Evolutionary conservation across 768 basidiomycete genomes (phyloP).

Genomic region (Pleurotus salmoneostramineus): DNA sequence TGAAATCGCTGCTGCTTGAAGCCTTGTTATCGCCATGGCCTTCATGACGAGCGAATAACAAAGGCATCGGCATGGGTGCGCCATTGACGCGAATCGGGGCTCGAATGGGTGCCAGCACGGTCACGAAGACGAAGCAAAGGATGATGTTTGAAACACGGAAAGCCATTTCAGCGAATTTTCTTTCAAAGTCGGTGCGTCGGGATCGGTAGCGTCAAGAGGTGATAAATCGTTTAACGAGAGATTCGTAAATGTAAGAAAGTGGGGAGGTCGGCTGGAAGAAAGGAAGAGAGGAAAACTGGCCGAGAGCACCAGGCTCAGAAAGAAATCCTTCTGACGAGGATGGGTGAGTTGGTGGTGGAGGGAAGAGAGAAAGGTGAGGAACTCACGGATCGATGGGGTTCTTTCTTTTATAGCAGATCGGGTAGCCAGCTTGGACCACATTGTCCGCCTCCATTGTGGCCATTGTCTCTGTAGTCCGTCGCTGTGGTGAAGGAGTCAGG

Average conservation of each 20-base stretch:
- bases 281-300: neutral
- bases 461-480: too few relatives aligned
- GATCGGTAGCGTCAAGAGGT: too few relatives aligned
- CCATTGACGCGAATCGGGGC: conserved; percentile 22
- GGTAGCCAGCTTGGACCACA: neutral
- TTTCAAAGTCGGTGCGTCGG: too few relatives aligned
- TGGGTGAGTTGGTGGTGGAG: neutral
- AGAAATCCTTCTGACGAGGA: neutral
- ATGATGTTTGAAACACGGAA: neutral
- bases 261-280: neutral
- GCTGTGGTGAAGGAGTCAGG: too few relatives aligned
- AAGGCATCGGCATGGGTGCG: conserved; percentile 23
- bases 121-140: neutral
- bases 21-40: conserved; percentile 16
- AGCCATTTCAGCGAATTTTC: neutral
- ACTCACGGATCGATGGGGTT: neutral
- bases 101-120: neutral
- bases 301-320: conserved; percentile 2
- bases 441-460: neutral
- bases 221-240: neutral
- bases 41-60: conserved; percentile 20
- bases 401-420: neutral
- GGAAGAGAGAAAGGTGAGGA: neutral
- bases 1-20: conserved; percentile 15
- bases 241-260: neutral